These are phyloP conservation scores for Nigrospora osmanthi DNA, from an alignment of 2,329 filamentous ascomycete species.

Conservation along the genomic window DNA sequence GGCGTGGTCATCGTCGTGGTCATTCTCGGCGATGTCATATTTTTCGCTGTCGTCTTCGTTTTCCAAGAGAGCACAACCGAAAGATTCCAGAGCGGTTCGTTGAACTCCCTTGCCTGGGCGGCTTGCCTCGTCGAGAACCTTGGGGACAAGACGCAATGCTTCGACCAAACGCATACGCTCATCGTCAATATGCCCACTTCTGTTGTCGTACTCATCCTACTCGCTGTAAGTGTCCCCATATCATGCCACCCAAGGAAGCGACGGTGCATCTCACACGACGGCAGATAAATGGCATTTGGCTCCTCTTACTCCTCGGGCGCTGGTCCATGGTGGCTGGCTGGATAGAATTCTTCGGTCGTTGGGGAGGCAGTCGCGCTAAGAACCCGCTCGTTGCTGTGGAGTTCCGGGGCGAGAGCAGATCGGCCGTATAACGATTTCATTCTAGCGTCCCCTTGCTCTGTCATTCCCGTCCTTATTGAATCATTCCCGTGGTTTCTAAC, in stretches of 20 bases:
- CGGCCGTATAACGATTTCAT: constrained; percentile 58
- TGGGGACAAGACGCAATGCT: constrained; percentile 60
- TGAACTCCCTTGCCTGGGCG: constrained; percentile 57
- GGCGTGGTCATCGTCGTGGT: constrained; percentile 84
- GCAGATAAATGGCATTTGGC: constrained; percentile 77
- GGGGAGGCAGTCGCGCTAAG: too few species aligned
- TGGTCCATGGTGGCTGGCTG: constrained; percentile 79
- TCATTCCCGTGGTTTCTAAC: too few species aligned
- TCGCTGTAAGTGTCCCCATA: constrained; percentile 53
- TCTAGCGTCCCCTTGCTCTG: too few species aligned
- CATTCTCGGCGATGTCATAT: constrained; percentile 85
- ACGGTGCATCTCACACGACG: constrained; percentile 12
- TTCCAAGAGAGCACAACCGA: constrained; percentile 70
- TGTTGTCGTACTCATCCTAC: constrained; percentile 70
- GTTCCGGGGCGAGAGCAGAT: too few species aligned
- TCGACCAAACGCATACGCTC: constrained; percentile 48
- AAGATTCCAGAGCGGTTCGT: constrained; percentile 44
- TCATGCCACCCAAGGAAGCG: constrained; percentile 3
- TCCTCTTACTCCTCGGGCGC: constrained; percentile 72
- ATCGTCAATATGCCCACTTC: constrained; percentile 71
- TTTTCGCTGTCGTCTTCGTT: constrained; percentile 88
- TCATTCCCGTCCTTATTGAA: too few species aligned
- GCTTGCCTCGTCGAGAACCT: constrained; percentile 52
- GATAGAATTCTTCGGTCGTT: constrained; percentile 39
- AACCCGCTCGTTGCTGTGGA: too few species aligned